Base-by-base conservation (phyloP, 2,329 filamentous ascomycete genomes). In the Xylariaceae sp. region DNA sequence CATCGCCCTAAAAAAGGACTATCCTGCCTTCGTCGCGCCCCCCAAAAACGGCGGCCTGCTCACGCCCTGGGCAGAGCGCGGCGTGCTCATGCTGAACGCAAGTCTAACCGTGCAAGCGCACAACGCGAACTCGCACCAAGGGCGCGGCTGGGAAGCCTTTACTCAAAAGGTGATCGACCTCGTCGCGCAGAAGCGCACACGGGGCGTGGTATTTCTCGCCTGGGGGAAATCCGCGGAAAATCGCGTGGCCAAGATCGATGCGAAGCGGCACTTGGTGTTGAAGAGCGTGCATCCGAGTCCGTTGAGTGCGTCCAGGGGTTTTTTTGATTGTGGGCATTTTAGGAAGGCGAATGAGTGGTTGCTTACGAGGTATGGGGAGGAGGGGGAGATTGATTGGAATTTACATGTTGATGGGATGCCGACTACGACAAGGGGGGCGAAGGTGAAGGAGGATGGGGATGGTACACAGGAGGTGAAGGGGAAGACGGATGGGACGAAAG, bases 71-170 rank as follows among this genome's bases (percentile, higher is more conserved):
- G 93, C 94, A 0, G 89, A 97, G 67, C 88, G 89, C 54, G 94
- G 94, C 53, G 92, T 99, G 4, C 82, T 99, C 48, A 82, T 99
- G 76, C 83, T 99, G 66, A 99, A 99, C 74, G 95, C 94, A 0
- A 96, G 92, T 73, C 80, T 99, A 57, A 99, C 94, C 0, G 94
- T 99, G 15, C 89, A 91, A 23, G 90, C 90, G 0, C 89, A 95
- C 71, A 86, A 95, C 67, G 87, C 94, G 51, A 93, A 94, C 73
- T 90, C 86, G 34, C 94, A 99, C 74, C 79, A 88, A 2, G 88
- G 88, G 68, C 87, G 87, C 64, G 94, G 94, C 13, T 99, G 94
- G 94, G 94, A 99, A 75, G 81, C 81, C 50, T 90, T 99, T 72
- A 99, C 93, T 17, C 92, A 97, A 72, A 89, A 86, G 64, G 88